Evolutionary conservation across 129 eudicot species (phyloP), one percentile per base, ranked within the genome.

Genomic region (Artemisia annua): DNA sequence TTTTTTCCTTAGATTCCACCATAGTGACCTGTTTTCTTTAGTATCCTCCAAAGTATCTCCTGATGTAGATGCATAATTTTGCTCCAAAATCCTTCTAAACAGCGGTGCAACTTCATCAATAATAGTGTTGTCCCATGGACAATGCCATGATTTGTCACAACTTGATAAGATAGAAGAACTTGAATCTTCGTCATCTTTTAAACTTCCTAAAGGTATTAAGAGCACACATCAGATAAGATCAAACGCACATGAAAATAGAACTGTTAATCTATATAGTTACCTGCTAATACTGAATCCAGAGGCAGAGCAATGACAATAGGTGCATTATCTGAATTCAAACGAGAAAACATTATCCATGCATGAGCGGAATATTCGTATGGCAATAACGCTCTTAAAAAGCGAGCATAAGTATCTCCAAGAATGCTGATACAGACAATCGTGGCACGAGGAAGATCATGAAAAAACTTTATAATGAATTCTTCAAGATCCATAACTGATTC

Each of bases 51-150:
- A 69, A 49, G 79, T 85, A 75, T 62, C 69, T 52, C 76, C 72
- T 11, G 96, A 83, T 30, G 96, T 86, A 7, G 98, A 88, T 16
- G 75, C 32, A 81, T 86, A 90, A 74, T 91, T 95, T 63, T 79
- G 86, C 79, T 87, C 85, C 70, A 95, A 62, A 74, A 95, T 82
- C 50, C 61, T 66, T 79, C 80, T 95, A 54, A 95, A 95, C 12
- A 69, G 59, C 63, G 99, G 96, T 72, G 94, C 99, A 58, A 91
- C 73, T 66, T 88, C 91, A 82, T 95, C 99, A 26, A 95, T 75
- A 24, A 85, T 80, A 26, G 87, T 83, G 75, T 83, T 85, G 7
- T 81, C 90, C 98, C 98, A 93, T n/a, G 98, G 98, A 52, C 97
- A 93, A 12, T 59, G 80, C 98, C 98, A 93, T 39, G 32, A 66